Percentiles rank a stretch among this genome's conserved stretches.
Evolutionary conservation across 2,329 filamentous ascomycete genomes (phyloP).

Genomic region (Aspergillus quadrilineatus): DNA sequence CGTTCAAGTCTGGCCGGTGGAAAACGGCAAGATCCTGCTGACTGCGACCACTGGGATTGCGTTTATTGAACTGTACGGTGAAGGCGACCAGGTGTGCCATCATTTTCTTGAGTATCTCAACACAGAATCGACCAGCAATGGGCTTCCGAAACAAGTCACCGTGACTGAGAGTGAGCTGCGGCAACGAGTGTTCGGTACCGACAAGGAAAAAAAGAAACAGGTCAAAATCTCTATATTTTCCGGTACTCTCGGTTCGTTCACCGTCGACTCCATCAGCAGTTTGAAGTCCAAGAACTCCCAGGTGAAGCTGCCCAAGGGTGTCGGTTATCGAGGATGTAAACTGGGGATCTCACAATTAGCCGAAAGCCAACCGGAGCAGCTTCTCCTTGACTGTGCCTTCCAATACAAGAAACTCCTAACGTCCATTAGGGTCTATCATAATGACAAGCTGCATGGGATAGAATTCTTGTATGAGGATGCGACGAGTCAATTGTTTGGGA

Average conservation of each 20-base stretch:
- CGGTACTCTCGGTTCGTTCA: constrained; percentile 68
- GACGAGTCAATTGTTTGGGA: constrained; percentile 82
- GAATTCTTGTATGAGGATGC: constrained; percentile 92
- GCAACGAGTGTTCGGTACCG: constrained; percentile 63
- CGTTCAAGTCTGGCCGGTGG: constrained; percentile 82
- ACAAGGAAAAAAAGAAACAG: constrained; percentile 66
- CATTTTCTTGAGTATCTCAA: constrained; percentile 78
- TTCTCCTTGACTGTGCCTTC: constrained; percentile 70
- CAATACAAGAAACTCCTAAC: constrained; percentile 71
- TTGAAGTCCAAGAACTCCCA: constrained; percentile 70
- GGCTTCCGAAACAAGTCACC: constrained; percentile 68
- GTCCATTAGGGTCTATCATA: constrained; percentile 73
- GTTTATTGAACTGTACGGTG: constrained; percentile 77
- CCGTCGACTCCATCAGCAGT: constrained; percentile 72
- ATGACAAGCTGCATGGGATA: constrained; percentile 74
- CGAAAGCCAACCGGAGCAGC: constrained; percentile 66
- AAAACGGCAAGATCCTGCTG: constrained; percentile 71
- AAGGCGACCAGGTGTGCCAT: constrained; percentile 77
- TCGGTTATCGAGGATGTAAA: constrained; percentile 72
- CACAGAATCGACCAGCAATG: constrained; percentile 56
- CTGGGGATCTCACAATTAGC: constrained; percentile 72
- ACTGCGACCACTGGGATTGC: constrained; percentile 79
- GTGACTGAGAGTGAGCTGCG: constrained; percentile 75
- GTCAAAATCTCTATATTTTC: constrained; percentile 74
- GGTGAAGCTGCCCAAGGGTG: constrained; percentile 71